A percentile compares a stretch with the other conserved stretches of the same genome.
Evolutionary conservation across 257 asterid genomes (phyloP).

Genomic region (Rehmannia glutinosa): DNA sequence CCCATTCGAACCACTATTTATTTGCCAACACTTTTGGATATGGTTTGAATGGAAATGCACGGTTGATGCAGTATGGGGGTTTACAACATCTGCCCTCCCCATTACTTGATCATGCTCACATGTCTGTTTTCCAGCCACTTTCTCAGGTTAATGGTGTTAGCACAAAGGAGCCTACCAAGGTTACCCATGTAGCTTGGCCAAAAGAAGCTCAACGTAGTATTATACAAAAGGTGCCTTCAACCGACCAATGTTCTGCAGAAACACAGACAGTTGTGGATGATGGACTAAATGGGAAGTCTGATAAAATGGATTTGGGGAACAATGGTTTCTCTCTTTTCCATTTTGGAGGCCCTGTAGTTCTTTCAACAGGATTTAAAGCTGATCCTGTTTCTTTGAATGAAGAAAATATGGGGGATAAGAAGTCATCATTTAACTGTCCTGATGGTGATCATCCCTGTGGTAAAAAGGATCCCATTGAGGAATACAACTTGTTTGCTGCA

Average conservation of each 20-base stretch:
- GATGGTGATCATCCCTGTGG: constrained; percentile 38
- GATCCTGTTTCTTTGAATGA: constrained; percentile 46
- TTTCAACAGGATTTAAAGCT: constrained; percentile 55
- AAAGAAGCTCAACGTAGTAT: constrained; percentile 26
- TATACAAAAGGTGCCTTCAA: constrained; percentile 26
- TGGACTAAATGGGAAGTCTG: constrained; percentile 34
- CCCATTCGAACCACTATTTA: constrained; percentile 64
- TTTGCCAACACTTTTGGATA: constrained; percentile 51
- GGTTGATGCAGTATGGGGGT: constrained; percentile 59
- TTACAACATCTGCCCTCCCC: constrained; percentile 59
- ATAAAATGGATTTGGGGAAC: constrained; percentile 33
- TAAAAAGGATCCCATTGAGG: constrained; percentile 61
- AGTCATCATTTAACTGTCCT: constrained; percentile 21
- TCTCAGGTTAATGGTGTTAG: constrained; percentile 46
- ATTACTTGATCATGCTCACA: constrained; percentile 42
- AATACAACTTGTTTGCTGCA: constrained; percentile 86
- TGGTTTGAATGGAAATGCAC: constrained; percentile 60
- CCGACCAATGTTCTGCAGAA: constrained; percentile 30
- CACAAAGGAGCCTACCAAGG: constrained; percentile 38
- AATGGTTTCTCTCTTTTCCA: constrained; percentile 92
- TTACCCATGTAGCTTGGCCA: constrained; percentile 28
- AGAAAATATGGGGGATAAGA: constrained; percentile 30
- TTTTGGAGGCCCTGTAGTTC: constrained; percentile 84
- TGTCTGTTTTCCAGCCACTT: constrained; percentile 56
- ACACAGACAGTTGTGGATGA: constrained; percentile 30